These are phyloP conservation scores for Trichoderma polysporum DNA, from an alignment of 2,329 filamentous ascomycete species.

Conservation along the genomic window DNA sequence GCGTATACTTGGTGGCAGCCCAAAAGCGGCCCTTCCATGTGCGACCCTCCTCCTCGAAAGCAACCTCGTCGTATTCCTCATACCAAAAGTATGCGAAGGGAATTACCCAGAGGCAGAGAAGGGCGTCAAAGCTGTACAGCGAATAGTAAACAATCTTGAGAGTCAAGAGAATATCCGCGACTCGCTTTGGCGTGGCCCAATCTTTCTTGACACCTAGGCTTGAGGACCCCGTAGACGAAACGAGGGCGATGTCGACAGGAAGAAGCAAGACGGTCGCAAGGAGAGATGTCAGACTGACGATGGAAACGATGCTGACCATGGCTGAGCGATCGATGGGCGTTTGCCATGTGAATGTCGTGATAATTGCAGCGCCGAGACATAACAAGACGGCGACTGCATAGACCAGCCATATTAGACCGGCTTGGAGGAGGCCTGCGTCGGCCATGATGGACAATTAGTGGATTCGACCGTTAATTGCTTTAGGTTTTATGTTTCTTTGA, in stretches of 20 bases:
- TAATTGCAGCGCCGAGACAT: slow-evolving; percentile 71
- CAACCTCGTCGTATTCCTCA: slow-evolving; percentile 93
- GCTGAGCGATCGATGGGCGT: slow-evolving; percentile 81
- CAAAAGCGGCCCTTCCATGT: slow-evolving; percentile 69
- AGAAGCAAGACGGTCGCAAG: slow-evolving; percentile 90
- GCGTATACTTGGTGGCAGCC: slow-evolving; percentile 87
- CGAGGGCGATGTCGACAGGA: slow-evolving; percentile 91
- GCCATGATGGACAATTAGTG: slow-evolving; percentile 34
- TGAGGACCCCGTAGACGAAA: slow-evolving; percentile 80
- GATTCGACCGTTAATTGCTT: background rate
- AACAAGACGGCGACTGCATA: slow-evolving; percentile 81
- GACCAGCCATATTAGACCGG: slow-evolving; percentile 89
- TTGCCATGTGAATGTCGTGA: slow-evolving; percentile 92
- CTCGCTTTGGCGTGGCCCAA: slow-evolving; percentile 83
- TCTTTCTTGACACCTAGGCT: slow-evolving; percentile 82
- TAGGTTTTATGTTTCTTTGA: background rate
- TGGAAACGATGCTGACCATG: slow-evolving; percentile 78
- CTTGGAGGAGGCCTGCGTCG: slow-evolving; percentile 68
- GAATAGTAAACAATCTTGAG: slow-evolving; percentile 89
- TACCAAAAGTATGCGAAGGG: slow-evolving; percentile 99
- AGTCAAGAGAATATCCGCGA: slow-evolving; percentile 75
- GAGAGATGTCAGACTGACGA: slow-evolving; percentile 81
- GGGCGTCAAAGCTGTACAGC: slow-evolving; percentile 85
- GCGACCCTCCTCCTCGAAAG: slow-evolving; percentile 77
- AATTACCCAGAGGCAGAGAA: slow-evolving; percentile 85